Percentiles rank a stretch among this genome's conserved stretches.
Conservation (phyloP, 805 yeast genomes). For the Scheffersomyces coipomensis region DNA sequence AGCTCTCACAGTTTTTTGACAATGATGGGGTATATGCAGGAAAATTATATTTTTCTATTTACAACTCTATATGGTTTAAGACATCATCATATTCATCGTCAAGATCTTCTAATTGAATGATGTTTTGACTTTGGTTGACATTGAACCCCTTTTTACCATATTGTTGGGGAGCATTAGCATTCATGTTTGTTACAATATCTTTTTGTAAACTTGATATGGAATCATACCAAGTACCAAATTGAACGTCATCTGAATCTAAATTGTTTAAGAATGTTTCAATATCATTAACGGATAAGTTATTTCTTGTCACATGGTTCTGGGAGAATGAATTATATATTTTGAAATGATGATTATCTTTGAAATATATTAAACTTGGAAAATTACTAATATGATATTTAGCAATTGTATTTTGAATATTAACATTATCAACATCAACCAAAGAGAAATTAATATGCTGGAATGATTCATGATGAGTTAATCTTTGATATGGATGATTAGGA, state of each 20-base stretch:
- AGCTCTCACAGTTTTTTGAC: too few relatives aligned
- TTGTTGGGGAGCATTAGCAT: neutral
- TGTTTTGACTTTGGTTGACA: constrained; percentile 1
- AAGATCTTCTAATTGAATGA: constrained; percentile 5
- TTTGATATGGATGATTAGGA: constrained; percentile 35
- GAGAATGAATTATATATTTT: constrained; percentile 21
- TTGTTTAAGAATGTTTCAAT: constrained; percentile 9
- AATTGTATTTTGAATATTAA: constrained; percentile 16
- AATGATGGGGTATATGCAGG: neutral
- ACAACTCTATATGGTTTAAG: constrained; percentile 9
- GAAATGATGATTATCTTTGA: constrained; percentile 22
- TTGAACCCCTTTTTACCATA: neutral
- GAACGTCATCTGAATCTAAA: constrained; percentile 12
- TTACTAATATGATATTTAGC: constrained; percentile 26
- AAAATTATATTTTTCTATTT: constrained; percentile 10
- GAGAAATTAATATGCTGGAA: constrained; percentile 17
- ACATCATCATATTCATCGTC: constrained; percentile 15
- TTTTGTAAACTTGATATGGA: constrained; percentile 7
- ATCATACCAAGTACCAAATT: constrained; percentile 17
- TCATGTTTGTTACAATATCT: neutral
- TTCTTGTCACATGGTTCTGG: constrained; percentile 14
- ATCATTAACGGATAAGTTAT: constrained; percentile 13
- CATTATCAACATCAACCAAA: constrained; percentile 22
- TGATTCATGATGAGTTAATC: constrained; percentile 15
- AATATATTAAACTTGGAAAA: constrained; percentile 30